Percentiles rank a stretch among this genome's conserved stretches.
Conservation (phyloP, 108 stramenopile species). For the Nannochloropsis salina region DNA sequence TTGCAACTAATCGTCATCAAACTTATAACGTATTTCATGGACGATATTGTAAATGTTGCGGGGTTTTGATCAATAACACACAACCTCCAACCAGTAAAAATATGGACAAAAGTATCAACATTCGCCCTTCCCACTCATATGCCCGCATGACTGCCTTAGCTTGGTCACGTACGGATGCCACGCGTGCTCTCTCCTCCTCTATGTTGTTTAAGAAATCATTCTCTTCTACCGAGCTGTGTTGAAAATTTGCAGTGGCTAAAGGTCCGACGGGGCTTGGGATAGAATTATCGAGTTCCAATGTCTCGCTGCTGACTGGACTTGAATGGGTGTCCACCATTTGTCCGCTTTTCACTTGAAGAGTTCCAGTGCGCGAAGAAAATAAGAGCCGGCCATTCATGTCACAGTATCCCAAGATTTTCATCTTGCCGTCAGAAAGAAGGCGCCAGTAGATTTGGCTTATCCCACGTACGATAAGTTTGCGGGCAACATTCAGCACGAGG, state of each 20-base stretch:
- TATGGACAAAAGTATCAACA: neutral
- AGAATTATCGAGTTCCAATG: neutral
- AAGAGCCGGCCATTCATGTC: constrained; percentile 1
- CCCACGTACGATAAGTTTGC: neutral
- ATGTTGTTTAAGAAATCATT: too few species aligned
- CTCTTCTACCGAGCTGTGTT: too few species aligned
- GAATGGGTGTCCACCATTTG: neutral
- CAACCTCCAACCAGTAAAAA: neutral
- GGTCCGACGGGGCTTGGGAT: neutral
- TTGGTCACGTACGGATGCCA: neutral
- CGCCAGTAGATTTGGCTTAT: neutral
- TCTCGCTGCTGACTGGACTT: neutral
- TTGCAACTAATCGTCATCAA: too few species aligned
- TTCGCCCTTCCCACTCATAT: neutral
- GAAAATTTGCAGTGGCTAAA: too few species aligned
- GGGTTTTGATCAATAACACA: neutral
- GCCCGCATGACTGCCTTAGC: neutral
- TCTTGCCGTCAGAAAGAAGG: constrained; percentile 10
- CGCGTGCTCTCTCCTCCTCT: too few species aligned
- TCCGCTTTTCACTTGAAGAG: neutral
- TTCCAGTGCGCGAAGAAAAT: neutral
- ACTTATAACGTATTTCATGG: neutral
- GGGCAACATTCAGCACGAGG: neutral
- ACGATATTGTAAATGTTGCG: constrained; percentile 16
- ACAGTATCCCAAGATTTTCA: neutral